Percentiles rank a stretch among this genome's conserved stretches.
Evolutionary conservation across 371 early-diverging fungal genomes (phyloP).

Genomic region (Mucor racemosus): DNA sequence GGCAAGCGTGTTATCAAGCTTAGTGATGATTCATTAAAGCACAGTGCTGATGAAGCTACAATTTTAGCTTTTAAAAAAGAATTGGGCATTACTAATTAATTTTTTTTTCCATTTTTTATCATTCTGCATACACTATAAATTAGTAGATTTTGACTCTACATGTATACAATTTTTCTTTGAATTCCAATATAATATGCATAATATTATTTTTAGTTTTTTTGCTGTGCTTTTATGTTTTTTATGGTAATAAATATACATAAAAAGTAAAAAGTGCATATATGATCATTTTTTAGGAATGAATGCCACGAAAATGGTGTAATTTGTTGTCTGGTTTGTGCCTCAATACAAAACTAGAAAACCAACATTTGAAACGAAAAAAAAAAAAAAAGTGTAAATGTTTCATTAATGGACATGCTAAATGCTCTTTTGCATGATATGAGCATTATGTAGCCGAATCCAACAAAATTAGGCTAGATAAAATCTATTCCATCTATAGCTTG

Average conservation of each 20-base stretch:
- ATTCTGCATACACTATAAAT: not conserved
- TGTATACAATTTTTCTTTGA: not conserved
- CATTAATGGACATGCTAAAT: not conserved
- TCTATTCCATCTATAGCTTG: too few relatives aligned
- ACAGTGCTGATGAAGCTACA: slow-evolving; percentile 61
- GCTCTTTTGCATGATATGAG: too few relatives aligned
- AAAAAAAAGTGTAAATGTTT: not conserved
- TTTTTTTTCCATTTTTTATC: not conserved
- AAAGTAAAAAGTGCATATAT: too few relatives aligned
- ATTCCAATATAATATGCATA: not conserved
- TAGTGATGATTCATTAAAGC: slow-evolving; percentile 71
- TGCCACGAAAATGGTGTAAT: not conserved
- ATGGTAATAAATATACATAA: too few relatives aligned
- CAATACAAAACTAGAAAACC: not conserved
- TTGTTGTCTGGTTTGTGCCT: not conserved
- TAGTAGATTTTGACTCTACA: not conserved
- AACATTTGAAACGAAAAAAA: not conserved
- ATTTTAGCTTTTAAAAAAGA: slow-evolving; percentile 52
- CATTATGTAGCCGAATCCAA: too few relatives aligned
- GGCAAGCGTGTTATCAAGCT: slow-evolving; percentile 72
- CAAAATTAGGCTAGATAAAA: too few relatives aligned
- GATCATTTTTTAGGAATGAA: too few relatives aligned
- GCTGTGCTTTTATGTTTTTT: not conserved
- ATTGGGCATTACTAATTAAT: slow-evolving; percentile 34
- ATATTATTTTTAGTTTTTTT: not conserved